Percentiles rank a stretch among this genome's conserved stretches.
phyloP scores from a whole-genome alignment of 768 basidiomycete species.

The Xanthoconium stramineum region DNA sequence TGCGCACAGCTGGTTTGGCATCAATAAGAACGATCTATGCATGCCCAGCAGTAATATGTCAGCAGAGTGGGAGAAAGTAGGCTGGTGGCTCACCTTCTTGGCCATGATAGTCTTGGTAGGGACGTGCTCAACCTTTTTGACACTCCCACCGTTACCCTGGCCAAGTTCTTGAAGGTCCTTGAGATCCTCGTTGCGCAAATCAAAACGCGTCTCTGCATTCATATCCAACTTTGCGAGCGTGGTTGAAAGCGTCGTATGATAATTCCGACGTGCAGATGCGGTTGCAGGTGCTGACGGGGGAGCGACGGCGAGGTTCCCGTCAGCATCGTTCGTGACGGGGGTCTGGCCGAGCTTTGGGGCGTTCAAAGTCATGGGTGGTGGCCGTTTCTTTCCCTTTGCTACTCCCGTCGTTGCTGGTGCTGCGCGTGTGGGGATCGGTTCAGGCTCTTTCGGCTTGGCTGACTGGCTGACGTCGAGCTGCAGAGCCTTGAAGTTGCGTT shows the following conservation, averaged over 20 bases:
- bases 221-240: conserved; percentile 85
- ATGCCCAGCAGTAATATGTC: background rate
- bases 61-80: background rate
- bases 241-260: conserved; percentile 76
- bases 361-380: conserved; percentile 79
- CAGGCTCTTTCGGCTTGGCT: conserved; percentile 37
- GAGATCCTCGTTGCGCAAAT: conserved; percentile 86
- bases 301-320: conserved; percentile 49
- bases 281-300: conserved; percentile 53
- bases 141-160: conserved; percentile 95
- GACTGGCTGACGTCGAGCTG: conserved; percentile 61
- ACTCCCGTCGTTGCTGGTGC: conserved; percentile 39
- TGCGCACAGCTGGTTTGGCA: conserved; percentile 92
- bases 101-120: conserved; percentile 95
- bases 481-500: conserved; percentile 87
- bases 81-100: conserved; percentile 73
- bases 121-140: conserved; percentile 91
- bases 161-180: conserved; percentile 90
- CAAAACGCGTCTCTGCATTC: conserved; percentile 80
- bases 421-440: conserved; percentile 45
- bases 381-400: conserved; percentile 61
- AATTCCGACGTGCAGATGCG: conserved; percentile 57
- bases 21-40: conserved; percentile 90
- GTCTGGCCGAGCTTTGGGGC: conserved; percentile 58
- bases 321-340: conserved; percentile 26